These are phyloP conservation scores for Candida sp. DNA, from an alignment of 1,139 yeast genomes.

Conservation along the genomic window DNA sequence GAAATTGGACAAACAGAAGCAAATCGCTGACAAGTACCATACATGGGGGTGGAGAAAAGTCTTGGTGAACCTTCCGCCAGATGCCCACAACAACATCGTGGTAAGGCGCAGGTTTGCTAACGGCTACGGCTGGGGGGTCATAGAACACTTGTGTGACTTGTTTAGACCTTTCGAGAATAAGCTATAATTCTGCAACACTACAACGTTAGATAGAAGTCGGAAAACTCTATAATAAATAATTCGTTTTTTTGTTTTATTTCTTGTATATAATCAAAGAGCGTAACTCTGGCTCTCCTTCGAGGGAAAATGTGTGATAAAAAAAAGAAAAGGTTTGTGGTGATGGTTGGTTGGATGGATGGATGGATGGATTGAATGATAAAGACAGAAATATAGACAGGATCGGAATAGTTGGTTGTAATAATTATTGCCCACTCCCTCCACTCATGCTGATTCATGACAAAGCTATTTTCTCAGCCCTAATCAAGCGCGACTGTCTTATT, in stretches of 20 bases:
- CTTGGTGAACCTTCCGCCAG: constrained; percentile 84
- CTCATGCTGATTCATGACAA: background rate
- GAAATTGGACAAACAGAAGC: constrained; percentile 63
- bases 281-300: background rate
- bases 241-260: background rate
- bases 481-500: constrained; percentile 14
- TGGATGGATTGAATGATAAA: background rate
- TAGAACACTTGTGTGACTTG: constrained; percentile 47
- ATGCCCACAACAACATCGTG: constrained; percentile 93
- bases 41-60: constrained; percentile 89
- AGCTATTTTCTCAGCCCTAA: background rate
- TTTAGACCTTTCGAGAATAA: constrained; percentile 4
- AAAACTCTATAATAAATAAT: constrained; percentile 11
- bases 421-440: no score
- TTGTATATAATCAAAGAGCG: background rate
- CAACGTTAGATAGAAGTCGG: constrained; percentile 1
- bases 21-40: constrained; percentile 90
- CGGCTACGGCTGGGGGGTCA: constrained; percentile 96
- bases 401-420: background rate
- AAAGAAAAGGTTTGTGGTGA: background rate
- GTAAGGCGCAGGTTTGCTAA: constrained; percentile 90
- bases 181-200: constrained; percentile 7
- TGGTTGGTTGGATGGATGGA: no score
- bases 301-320: background rate
- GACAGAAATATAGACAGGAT: background rate